Conservation (phyloP, 805 yeast species). For the Saturnispora halmiae region DNA sequence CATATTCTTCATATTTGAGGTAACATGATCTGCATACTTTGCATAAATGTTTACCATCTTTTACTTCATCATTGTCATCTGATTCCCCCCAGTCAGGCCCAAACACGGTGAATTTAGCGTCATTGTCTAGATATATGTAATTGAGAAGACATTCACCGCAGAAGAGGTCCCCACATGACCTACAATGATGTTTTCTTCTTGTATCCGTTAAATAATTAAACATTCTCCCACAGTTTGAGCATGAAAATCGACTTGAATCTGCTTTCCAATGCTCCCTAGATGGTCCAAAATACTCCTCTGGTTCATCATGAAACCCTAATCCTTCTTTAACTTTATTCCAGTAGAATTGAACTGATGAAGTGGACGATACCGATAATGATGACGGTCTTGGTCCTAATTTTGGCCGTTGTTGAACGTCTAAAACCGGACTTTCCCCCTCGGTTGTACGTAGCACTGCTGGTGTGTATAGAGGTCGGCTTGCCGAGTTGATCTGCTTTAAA, state of each 20-base stretch:
- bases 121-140: conserved; percentile 28
- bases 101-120: conserved; percentile 30
- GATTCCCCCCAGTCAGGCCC: conserved; percentile 20
- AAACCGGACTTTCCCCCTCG: conserved; percentile 7
- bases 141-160: conserved; percentile 32
- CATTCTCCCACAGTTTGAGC: conserved; percentile 56
- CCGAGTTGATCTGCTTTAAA: conserved; percentile 67
- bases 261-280: conserved; percentile 65
- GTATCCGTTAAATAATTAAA: conserved; percentile 71
- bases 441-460: conserved; percentile 74
- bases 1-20: conserved; percentile 28
- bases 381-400: background rate
- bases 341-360: conserved; percentile 3
- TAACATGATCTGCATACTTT: conserved; percentile 30
- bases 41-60: conserved; percentile 24
- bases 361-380: conserved; percentile 3
- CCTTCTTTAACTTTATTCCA: conserved; percentile 5
- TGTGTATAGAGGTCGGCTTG: conserved; percentile 76
- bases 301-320: background rate
- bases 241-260: conserved; percentile 54
- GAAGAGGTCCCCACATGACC: conserved; percentile 34
- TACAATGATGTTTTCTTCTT: conserved; percentile 36
- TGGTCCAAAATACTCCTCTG: conserved; percentile 29
- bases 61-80: background rate
- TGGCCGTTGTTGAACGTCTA: conserved; percentile 14